Conservation (phyloP, 208 protist genomes). For the Trypanosomatidae sp. region DNA sequence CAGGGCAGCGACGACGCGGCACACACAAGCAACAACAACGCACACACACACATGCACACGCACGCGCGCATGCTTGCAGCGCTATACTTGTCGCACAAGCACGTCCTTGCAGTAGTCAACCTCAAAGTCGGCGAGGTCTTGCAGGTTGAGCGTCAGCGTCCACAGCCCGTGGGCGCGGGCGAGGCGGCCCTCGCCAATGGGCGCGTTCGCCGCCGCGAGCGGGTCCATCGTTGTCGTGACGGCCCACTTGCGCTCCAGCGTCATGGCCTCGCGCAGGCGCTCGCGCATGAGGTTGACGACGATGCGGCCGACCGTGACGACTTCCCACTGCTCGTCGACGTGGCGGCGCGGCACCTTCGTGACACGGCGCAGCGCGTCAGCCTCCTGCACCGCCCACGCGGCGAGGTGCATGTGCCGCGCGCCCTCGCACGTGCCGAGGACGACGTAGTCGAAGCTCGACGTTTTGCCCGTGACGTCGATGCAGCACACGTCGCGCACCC, state of each 20-base stretch:
- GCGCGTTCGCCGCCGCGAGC: slow-evolving; percentile 46
- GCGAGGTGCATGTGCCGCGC: slow-evolving; percentile 79
- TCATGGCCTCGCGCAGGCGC: slow-evolving; percentile 50
- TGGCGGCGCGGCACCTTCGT: slow-evolving; percentile 65
- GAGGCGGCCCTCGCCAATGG: slow-evolving; percentile 74
- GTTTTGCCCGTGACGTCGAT: slow-evolving; percentile 78
- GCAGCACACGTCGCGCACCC: slow-evolving; percentile 76
- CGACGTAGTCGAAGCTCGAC: slow-evolving; percentile 82
- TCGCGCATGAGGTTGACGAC: slow-evolving; percentile 83
- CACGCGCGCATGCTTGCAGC: neutral
- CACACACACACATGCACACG: neutral
- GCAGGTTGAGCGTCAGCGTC: slow-evolving; percentile 82
- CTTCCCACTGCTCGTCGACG: slow-evolving; percentile 78
- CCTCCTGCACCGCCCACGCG: slow-evolving; percentile 82
- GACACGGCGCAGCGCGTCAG: slow-evolving; percentile 50
- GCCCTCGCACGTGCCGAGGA: slow-evolving; percentile 80
- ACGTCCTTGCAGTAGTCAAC: slow-evolving; percentile 87
- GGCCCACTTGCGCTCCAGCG: slow-evolving; percentile 82
- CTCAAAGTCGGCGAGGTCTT: slow-evolving; percentile 87
- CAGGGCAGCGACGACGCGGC: slow-evolving; percentile 19
- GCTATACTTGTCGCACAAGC: slow-evolving; percentile 51
- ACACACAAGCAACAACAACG: slow-evolving; percentile 1
- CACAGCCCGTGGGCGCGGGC: slow-evolving; percentile 73
- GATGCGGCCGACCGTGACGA: slow-evolving; percentile 77
- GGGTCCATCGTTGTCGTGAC: slow-evolving; percentile 80